Conservation (phyloP, 2,329 filamentous ascomycete genomes). For the Gnomoniopsis smithogilvyi region DNA sequence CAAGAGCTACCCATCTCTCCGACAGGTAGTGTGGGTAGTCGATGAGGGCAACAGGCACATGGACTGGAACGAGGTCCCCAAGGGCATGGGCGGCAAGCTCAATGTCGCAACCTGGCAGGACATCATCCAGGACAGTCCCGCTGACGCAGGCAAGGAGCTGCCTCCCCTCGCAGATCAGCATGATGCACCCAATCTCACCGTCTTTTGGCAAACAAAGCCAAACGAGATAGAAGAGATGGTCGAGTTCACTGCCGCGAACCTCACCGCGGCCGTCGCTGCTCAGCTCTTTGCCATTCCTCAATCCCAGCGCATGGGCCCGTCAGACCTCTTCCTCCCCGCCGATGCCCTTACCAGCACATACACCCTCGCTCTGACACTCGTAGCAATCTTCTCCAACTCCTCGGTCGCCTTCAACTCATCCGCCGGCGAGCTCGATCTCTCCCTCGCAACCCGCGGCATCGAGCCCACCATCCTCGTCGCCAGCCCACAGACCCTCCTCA, state of each 20-base stretch:
- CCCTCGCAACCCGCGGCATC: slow-evolving; percentile 68
- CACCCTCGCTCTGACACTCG: slow-evolving; percentile 74
- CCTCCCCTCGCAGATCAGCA: slow-evolving; percentile 57
- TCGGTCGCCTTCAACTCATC: slow-evolving; percentile 89
- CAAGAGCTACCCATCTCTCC: slow-evolving; percentile 66
- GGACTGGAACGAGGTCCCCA: slow-evolving; percentile 89
- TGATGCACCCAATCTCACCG: slow-evolving; percentile 54
- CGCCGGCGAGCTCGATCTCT: slow-evolving; percentile 70
- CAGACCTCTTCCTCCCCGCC: slow-evolving; percentile 81
- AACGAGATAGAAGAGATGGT: slow-evolving; percentile 65
- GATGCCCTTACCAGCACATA: slow-evolving; percentile 79
- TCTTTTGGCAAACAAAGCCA: slow-evolving; percentile 61
- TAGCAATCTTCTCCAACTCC: slow-evolving; percentile 79
- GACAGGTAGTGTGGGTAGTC: slow-evolving; percentile 86
- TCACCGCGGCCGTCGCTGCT: slow-evolving; percentile 82
- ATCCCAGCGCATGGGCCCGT: slow-evolving; percentile 66
- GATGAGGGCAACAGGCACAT: slow-evolving; percentile 88
- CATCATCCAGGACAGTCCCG: slow-evolving; percentile 68
- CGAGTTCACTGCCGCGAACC: slow-evolving; percentile 76
- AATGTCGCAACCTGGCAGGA: slow-evolving; percentile 94
- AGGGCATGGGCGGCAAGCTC: slow-evolving; percentile 69
- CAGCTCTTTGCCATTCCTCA: slow-evolving; percentile 74
- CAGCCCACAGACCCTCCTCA: slow-evolving; percentile 68
- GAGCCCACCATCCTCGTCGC: slow-evolving; percentile 81
- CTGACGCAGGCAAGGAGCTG: slow-evolving; percentile 57